Evolutionary conservation across 2,329 filamentous ascomycete species (phyloP).

Genomic region (Phaeoacremonium minimum): DNA sequence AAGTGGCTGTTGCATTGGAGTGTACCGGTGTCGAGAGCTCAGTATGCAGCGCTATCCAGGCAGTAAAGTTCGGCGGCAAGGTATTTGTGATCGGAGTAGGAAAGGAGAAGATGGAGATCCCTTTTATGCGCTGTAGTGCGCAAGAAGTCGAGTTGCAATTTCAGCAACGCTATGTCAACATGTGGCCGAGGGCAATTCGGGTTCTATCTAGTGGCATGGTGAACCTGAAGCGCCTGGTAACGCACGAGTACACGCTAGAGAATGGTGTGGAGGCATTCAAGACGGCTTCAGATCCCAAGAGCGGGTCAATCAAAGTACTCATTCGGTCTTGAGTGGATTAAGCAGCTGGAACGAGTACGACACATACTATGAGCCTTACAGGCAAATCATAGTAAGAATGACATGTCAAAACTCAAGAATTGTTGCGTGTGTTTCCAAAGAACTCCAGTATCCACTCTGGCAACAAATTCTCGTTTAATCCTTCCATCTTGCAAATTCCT

Average conservation of each 20-base stretch:
- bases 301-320: slow-evolving; percentile 94
- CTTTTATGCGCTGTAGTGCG: slow-evolving; percentile 89
- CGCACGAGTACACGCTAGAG: slow-evolving; percentile 80
- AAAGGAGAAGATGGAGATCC: slow-evolving; percentile 89
- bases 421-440: too few relatives aligned
- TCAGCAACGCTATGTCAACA: slow-evolving; percentile 93
- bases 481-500: too few relatives aligned
- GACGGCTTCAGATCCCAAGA: slow-evolving; percentile 81
- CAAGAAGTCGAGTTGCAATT: slow-evolving; percentile 92
- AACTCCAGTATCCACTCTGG: too few relatives aligned
- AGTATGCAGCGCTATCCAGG: slow-evolving; percentile 80
- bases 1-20: slow-evolving; percentile 79
- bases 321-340: slow-evolving; percentile 65
- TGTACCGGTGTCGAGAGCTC: slow-evolving; percentile 95
- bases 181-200: slow-evolving; percentile 89
- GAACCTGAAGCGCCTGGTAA: slow-evolving; percentile 76
- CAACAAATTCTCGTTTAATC: too few relatives aligned
- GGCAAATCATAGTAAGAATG: too few relatives aligned
- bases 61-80: slow-evolving; percentile 89
- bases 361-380: too few relatives aligned
- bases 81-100: slow-evolving; percentile 95
- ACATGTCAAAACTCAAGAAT: too few relatives aligned
- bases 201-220: slow-evolving; percentile 80
- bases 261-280: slow-evolving; percentile 85
- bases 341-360: too few relatives aligned